Evolutionary conservation across 495 filamentous ascomycete genomes (phyloP), one percentile per base, ranked within the genome.

Genomic region (Immersiella caudata): DNA sequence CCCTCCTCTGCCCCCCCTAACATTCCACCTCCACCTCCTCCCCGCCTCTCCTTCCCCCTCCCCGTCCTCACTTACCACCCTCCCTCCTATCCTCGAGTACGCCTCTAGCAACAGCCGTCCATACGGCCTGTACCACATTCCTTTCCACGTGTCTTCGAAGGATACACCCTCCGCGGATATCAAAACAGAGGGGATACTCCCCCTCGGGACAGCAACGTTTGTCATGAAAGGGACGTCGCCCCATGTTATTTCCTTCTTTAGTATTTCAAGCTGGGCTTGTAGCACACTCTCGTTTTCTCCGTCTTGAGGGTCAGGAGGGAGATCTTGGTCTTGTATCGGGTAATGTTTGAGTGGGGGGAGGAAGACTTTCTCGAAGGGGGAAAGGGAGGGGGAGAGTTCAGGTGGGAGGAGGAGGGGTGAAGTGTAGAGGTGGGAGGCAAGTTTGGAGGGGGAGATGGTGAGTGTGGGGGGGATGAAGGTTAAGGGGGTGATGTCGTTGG

Each of bases 181-280:
- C 35, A 68, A 22, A 8, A 68, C 55, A 8, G 67, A 35, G 18
- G 67, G 60, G 24, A 68, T 61, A 26, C 62, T 68, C 14, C 54
- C 60, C 4, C 67, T 29, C 9, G 67, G 67, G 35, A 65, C 67
- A 26, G 22, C 61, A 6, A 65, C 26, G 62, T 68, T 68, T 11
- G 67, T 68, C 0, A 59, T 20, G 6, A 64, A 51, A 25, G 25
- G 52, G 20, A 68, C 21, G 4, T 24, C 25, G 7, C 54, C 50
- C 61, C 62, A 68, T 1, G 7, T 24, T 25, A 51, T 55, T 5
- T 52, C 66, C 29, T 61, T 20, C 11, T 22, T 6, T 1, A 22
- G 16, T 7, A 56, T 4, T 6, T 62, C 12, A 3, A 58, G 25
- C 29, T 33, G 29, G 4, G 3, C 8, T 8, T 33, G 29, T 4